Evolutionary conservation across 345 rosid genomes (phyloP).

Genomic region (Arabis alpina): DNA sequence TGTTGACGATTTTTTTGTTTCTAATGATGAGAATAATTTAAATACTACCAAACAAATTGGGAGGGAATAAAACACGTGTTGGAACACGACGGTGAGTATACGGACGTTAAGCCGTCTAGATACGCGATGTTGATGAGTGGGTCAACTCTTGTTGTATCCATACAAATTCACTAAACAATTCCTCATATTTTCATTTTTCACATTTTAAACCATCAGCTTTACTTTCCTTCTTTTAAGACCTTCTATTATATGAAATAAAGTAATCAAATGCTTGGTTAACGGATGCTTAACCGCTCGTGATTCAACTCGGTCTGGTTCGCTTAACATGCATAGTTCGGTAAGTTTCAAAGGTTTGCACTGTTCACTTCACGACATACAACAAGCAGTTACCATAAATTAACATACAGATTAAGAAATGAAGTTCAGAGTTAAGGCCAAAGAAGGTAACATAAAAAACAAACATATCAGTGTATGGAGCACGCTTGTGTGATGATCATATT

Average conservation of each 20-base stretch:
- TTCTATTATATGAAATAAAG: neutral
- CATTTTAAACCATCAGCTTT: neutral
- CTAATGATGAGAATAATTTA: neutral
- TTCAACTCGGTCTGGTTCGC: too few species aligned
- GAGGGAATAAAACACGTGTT: conserved; percentile 36
- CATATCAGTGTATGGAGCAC: conserved; percentile 6
- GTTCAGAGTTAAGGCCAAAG: conserved; percentile 13
- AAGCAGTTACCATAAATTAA: conserved; percentile 31
- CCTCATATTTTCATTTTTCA: neutral
- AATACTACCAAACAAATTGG: neutral
- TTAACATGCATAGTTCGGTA: too few species aligned
- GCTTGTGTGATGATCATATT: conserved; percentile 21
- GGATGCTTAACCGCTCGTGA: neutral
- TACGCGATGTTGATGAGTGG: conserved; percentile 33
- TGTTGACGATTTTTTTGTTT: neutral
- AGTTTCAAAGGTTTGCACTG: conserved; percentile 1
- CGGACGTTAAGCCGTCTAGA: conserved; percentile 24
- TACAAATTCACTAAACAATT: neutral
- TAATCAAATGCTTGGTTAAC: neutral
- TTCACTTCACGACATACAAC: conserved; percentile 17
- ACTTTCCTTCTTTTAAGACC: neutral
- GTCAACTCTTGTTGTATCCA: conserved; percentile 24
- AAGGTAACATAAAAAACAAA: neutral
- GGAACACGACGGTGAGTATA: neutral
- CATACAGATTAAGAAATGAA: conserved; percentile 23